A percentile compares a stretch with the other conserved stretches of the same genome.
Evolutionary conservation across 805 yeast species (phyloP).

Genomic region (Priceomyces melissophilus): DNA sequence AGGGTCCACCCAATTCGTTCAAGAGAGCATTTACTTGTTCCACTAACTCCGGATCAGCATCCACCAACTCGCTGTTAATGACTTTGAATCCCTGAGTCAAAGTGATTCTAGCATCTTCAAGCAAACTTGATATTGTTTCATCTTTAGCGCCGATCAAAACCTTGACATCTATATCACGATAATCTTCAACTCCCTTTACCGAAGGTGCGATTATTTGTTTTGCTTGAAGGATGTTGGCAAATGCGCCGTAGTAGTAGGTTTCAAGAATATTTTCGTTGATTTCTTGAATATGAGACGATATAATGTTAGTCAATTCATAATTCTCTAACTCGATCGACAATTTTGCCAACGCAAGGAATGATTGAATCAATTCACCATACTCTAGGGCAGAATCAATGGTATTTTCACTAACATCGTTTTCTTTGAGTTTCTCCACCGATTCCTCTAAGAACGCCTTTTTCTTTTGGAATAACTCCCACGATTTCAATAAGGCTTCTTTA

Average conservation of each 20-base stretch:
- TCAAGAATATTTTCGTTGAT: slow-evolving; percentile 85
- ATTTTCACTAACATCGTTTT: slow-evolving; percentile 21
- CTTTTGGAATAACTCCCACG: slow-evolving; percentile 67
- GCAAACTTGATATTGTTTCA: slow-evolving; percentile 24
- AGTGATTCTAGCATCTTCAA: slow-evolving; percentile 41
- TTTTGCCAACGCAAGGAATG: slow-evolving; percentile 68
- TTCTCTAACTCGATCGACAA: slow-evolving; percentile 74
- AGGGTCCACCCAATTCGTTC: slow-evolving; percentile 59
- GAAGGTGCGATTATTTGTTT: slow-evolving; percentile 17
- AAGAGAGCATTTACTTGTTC: slow-evolving; percentile 52
- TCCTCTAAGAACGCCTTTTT: slow-evolving; percentile 50
- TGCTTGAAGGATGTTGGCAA: slow-evolving; percentile 55
- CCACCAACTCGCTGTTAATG: slow-evolving; percentile 33
- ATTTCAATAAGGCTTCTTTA: slow-evolving; percentile 52
- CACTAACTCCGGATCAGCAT: slow-evolving; percentile 57
- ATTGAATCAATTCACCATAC: slow-evolving; percentile 66
- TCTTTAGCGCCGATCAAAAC: slow-evolving; percentile 15
- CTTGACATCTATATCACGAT: slow-evolving; percentile 34
- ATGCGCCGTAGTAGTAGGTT: slow-evolving; percentile 77
- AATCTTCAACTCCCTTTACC: slow-evolving; percentile 33
- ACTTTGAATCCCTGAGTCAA: slow-evolving; percentile 46
- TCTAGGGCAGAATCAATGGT: slow-evolving; percentile 46
- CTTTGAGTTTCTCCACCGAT: slow-evolving; percentile 21
- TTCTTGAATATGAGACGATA: slow-evolving; percentile 64
- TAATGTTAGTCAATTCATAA: slow-evolving; percentile 62